Percentiles rank a stretch among this genome's conserved stretches.
phyloP scores from a whole-genome alignment of 1,284 basidiomycete species.

The Cryptococcus sp. region DNA sequence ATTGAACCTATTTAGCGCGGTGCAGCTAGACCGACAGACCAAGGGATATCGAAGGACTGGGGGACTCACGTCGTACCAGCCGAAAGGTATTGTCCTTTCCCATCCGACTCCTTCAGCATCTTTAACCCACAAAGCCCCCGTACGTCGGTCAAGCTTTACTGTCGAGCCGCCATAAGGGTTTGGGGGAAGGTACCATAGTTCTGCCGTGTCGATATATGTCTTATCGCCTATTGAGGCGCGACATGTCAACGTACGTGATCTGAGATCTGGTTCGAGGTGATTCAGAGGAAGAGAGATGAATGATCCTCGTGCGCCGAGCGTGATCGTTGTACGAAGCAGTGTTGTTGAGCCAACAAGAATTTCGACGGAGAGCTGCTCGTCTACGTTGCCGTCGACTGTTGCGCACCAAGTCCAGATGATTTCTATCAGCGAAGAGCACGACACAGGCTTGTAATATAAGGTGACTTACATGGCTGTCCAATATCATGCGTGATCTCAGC shows the following conservation, averaged over 20 bases:
- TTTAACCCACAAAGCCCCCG: conserved; percentile 12
- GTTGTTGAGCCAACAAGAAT: neutral
- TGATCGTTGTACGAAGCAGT: neutral
- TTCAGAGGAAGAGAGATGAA: neutral
- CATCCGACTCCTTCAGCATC: neutral
- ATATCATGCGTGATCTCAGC: too few relatives aligned
- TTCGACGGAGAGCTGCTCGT: neutral
- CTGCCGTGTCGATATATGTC: conserved; percentile 5
- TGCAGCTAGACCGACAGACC: too few relatives aligned
- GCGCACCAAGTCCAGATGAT: neutral
- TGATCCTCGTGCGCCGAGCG: too few relatives aligned
- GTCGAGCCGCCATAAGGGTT: conserved; percentile 21
- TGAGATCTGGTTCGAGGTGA: neutral
- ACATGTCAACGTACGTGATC: conserved; percentile 9
- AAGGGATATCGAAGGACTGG: too few relatives aligned
- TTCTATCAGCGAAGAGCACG: too few relatives aligned
- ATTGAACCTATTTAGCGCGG: too few relatives aligned
- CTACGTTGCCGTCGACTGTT: conserved; percentile 7
- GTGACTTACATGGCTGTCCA: too few relatives aligned
- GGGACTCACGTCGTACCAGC: too few relatives aligned
- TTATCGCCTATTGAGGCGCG: conserved; percentile 1
- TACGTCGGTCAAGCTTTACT: conserved; percentile 24
- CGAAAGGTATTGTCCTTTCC: too few relatives aligned
- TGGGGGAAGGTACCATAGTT: conserved; percentile 17
- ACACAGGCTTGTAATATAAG: too few relatives aligned